A percentile compares a stretch with the other conserved stretches of the same genome.
These are phyloP conservation scores for Buxus sempervirens DNA, from an alignment of 164 flowering plant species.

Conservation along the genomic window DNA sequence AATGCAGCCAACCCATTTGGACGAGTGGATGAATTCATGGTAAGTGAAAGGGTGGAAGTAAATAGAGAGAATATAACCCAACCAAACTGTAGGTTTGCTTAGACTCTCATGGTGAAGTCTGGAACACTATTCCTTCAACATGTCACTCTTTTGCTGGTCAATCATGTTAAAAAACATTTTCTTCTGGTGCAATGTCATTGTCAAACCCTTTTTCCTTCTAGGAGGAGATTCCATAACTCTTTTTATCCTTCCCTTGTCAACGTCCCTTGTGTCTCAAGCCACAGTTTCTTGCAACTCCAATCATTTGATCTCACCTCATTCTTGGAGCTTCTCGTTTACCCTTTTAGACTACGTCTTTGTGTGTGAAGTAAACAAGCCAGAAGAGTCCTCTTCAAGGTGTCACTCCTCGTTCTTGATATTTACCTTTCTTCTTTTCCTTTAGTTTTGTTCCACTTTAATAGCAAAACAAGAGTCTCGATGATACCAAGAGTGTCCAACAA, in stretches of 20 bases:
- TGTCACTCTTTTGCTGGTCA: slow-evolving; percentile 23
- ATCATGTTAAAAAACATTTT: slow-evolving; percentile 17
- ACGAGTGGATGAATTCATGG: slow-evolving; percentile 25
- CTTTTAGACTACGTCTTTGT: slow-evolving; percentile 7
- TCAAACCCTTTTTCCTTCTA: slow-evolving; percentile 27
- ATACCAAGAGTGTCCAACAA: too few relatives aligned
- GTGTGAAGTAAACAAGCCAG: slow-evolving; percentile 4
- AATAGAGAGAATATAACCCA: slow-evolving; percentile 14
- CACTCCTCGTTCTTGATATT: neutral
- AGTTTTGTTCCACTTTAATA: neutral
- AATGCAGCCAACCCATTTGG: slow-evolving; percentile 61
- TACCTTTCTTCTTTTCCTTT: too few relatives aligned
- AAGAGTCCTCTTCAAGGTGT: slow-evolving; percentile 7
- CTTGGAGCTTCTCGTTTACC: neutral
- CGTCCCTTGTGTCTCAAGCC: slow-evolving; percentile 15
- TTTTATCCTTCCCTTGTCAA: neutral
- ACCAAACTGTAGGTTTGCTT: slow-evolving; percentile 19
- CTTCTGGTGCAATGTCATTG: slow-evolving; percentile 31
- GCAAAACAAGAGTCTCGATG: neutral
- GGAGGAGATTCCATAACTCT: slow-evolving; percentile 8
- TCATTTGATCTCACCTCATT: slow-evolving; percentile 1
- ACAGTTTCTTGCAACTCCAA: neutral
- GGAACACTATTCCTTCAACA: slow-evolving; percentile 17
- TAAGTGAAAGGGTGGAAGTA: slow-evolving; percentile 31
- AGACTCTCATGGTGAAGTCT: slow-evolving; percentile 27